Percentiles rank a stretch among this genome's conserved stretches.
phyloP scores from a whole-genome alignment of 2,329 filamentous ascomycete genomes.

The Diaporthe helianthi region DNA sequence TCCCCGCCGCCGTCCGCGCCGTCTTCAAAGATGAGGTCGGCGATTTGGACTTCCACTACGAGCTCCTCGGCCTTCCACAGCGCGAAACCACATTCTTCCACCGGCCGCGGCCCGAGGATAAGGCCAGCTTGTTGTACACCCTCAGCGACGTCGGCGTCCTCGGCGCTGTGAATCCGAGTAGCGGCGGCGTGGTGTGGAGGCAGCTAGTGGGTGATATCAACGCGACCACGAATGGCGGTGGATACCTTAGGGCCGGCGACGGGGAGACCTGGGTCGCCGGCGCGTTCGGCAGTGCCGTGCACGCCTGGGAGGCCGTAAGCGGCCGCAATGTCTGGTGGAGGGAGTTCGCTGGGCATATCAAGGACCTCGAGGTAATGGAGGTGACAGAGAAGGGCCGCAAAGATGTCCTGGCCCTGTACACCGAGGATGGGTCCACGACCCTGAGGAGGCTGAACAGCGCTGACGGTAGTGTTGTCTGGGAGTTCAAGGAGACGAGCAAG shows the following conservation, averaged over 20 bases:
- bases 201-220: slow-evolving; percentile 69
- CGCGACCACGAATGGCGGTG: slow-evolving; percentile 50
- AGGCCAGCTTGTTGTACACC: slow-evolving; percentile 89
- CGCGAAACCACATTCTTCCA: slow-evolving; percentile 93
- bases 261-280: slow-evolving; percentile 80
- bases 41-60: slow-evolving; percentile 91
- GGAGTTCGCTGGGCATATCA: slow-evolving; percentile 63
- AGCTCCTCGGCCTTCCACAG: slow-evolving; percentile 83
- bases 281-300: slow-evolving; percentile 72
- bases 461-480: slow-evolving; percentile 80
- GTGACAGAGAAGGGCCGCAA: slow-evolving; percentile 68
- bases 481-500: slow-evolving; percentile 71
- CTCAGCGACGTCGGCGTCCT: slow-evolving; percentile 84
- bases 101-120: slow-evolving; percentile 79
- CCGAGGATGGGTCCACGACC: slow-evolving; percentile 62
- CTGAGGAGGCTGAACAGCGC: slow-evolving; percentile 76
- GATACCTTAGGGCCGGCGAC: slow-evolving; percentile 75
- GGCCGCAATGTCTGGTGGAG: slow-evolving; percentile 81
- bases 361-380: slow-evolving; percentile 80
- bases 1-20: slow-evolving; percentile 64
- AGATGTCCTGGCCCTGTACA: slow-evolving; percentile 75
- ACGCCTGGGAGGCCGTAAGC: slow-evolving; percentile 83
- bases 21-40: slow-evolving; percentile 92
- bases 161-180: slow-evolving; percentile 88
- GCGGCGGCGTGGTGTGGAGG: slow-evolving; percentile 85